Percentiles rank a stretch among this genome's conserved stretches.
Evolutionary conservation across 768 basidiomycete genomes (phyloP).

Genomic region (Boletus sp.): DNA sequence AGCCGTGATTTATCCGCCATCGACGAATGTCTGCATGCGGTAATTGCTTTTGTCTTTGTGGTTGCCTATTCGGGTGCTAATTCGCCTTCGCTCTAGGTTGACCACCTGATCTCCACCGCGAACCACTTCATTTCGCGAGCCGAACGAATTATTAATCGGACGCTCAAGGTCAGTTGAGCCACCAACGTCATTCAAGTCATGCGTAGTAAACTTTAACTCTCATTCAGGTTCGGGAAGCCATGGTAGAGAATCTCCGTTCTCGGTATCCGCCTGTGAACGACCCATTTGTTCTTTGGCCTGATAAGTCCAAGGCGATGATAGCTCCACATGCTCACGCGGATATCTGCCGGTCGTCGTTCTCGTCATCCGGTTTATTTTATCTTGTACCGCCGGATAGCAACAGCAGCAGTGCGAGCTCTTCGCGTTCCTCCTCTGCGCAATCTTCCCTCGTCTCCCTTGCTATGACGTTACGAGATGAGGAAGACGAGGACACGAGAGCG

Average conservation of each 20-base stretch:
- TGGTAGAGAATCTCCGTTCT: conserved; percentile 44
- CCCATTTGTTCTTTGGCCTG: conserved; percentile 20
- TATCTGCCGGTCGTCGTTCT: neutral
- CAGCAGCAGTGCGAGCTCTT: conserved; percentile 12
- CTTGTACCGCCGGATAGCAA: conserved; percentile 18
- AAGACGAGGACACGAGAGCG: conserved; percentile 62
- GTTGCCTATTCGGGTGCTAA: conserved; percentile 8
- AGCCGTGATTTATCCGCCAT: conserved; percentile 58
- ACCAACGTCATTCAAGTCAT: neutral
- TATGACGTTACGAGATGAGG: conserved; percentile 49
- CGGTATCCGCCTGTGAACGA: conserved; percentile 24
- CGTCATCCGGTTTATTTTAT: conserved; percentile 18
- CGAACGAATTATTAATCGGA: conserved; percentile 55
- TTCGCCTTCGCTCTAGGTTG: conserved; percentile 39
- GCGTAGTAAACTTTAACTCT: neutral
- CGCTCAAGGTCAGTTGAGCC: conserved; percentile 46
- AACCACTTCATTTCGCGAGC: conserved; percentile 56
- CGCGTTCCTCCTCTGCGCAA: conserved; percentile 28
- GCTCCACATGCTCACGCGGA: neutral
- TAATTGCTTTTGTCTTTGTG: conserved; percentile 34
- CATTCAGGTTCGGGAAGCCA: conserved; percentile 48
- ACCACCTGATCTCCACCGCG: conserved; percentile 53
- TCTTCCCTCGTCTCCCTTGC: conserved; percentile 47
- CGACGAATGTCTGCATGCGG: conserved; percentile 51
- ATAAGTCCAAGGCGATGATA: neutral